Conservation (phyloP, 495 filamentous ascomycete genomes). For the Aspergillus baeticus region DNA sequence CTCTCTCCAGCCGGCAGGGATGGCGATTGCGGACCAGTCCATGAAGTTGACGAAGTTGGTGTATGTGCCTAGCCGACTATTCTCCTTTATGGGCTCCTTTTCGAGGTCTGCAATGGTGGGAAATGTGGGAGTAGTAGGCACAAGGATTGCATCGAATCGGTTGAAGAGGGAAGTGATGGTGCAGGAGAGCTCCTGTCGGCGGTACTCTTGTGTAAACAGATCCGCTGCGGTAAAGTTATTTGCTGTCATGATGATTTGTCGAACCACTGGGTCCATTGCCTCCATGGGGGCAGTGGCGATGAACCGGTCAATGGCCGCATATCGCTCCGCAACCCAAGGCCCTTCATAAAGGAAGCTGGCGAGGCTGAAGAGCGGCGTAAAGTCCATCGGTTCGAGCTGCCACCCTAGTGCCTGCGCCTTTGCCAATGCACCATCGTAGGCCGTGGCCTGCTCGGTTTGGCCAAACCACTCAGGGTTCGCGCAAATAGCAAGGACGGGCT, state of each 20-base stretch:
- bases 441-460: constrained; percentile 45
- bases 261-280: constrained; percentile 18
- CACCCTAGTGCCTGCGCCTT: constrained; percentile 39
- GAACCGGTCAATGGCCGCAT: constrained; percentile 19
- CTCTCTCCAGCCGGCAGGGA: constrained; percentile 46
- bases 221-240: constrained; percentile 17
- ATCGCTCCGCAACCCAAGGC: constrained; percentile 21
- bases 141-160: constrained; percentile 56
- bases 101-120: constrained; percentile 56
- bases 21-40: constrained; percentile 60
- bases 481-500: constrained; percentile 45
- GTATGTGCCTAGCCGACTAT: constrained; percentile 57
- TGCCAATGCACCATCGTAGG: constrained; percentile 41
- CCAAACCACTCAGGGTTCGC: constrained; percentile 26
- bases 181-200: constrained; percentile 14
- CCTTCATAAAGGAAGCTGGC: constrained; percentile 20
- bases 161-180: constrained; percentile 9
- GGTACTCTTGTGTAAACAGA: constrained; percentile 15
- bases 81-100: constrained; percentile 53
- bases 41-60: constrained; percentile 66
- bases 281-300: background rate
- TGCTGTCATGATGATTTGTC: constrained; percentile 18
- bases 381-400: constrained; percentile 46
- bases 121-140: constrained; percentile 61
- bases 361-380: constrained; percentile 31